Evolutionary conservation across 2,329 filamentous ascomycete species (phyloP), one percentile per base, ranked within the genome.

Genomic region (Coniosporium tulheliwenetii): DNA sequence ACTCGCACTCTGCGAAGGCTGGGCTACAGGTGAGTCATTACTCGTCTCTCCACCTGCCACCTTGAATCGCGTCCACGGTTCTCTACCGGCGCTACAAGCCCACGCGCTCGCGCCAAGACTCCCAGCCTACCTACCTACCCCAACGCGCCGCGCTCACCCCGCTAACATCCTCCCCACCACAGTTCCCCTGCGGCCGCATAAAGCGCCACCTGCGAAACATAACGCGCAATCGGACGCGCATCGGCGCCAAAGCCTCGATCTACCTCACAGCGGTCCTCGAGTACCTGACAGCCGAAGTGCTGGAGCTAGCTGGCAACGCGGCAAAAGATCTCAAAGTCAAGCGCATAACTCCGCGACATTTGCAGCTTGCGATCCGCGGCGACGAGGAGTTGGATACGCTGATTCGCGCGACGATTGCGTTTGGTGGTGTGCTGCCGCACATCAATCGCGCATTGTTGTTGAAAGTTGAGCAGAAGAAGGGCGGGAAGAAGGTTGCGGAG

Each of bases 321-420:
- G 91, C 91, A 64, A 96, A 96, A 75, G 91, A 98, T 65, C 82
- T 96, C 60, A 98, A 96, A 69, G 91, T 96, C 69, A 98, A 96
- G 79, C 91, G 91, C 66, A 98, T 98, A 66, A 96, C 89, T 10
- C 91, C 91, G 42, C 87, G 91, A 63, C 91, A 98, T 65, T 70
- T 98, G 49, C 91, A 98, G 66, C 83, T 98, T 47, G 91, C 91
- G 55, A 98, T 98, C 60, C 86, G 91, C 57, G 91, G 91, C 58
- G 91, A 98, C 64, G 91, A 98, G 69, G 91, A 98, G 66, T 74
- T 98, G 53, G 91, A 98, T 63, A 96, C 87, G 16, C 73, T 98
- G 43, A 96, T 98, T 61, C 84, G 87, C 55, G 91, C 91, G 43
- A 98, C 91, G 47, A 98, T 98, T 57, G 91, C 91, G 45, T 96